These are phyloP conservation scores for Inonotus obliquus DNA, from an alignment of 1,284 basidiomycete genomes.

Conservation along the genomic window DNA sequence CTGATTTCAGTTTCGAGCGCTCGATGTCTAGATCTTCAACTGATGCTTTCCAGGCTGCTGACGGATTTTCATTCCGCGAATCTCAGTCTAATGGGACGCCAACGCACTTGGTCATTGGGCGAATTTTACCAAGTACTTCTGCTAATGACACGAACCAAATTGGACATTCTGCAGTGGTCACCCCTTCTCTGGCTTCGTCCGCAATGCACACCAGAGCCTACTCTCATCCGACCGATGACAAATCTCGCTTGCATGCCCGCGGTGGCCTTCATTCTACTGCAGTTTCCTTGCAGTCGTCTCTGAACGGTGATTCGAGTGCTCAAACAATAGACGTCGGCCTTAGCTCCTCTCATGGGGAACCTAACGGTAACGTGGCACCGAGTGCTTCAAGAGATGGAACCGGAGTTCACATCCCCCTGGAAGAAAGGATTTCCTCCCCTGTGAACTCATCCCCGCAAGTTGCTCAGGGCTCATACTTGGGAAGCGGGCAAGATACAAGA, in stretches of 20 bases:
- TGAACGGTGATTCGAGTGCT: background rate
- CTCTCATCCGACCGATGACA: constrained; percentile 4
- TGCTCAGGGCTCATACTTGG: background rate
- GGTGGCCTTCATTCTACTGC: background rate
- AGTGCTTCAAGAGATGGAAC: constrained; percentile 10
- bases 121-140: no score
- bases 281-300: background rate
- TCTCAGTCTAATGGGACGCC: background rate
- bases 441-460: background rate
- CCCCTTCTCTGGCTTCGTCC: background rate
- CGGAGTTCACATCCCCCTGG: constrained; percentile 12
- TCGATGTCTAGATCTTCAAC: background rate
- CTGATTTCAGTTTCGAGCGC: background rate
- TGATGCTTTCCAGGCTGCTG: background rate
- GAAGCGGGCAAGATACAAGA: constrained; percentile 2
- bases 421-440: constrained; percentile 16
- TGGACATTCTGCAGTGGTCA: background rate
- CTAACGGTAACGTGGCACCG: constrained; percentile 3
- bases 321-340: background rate
- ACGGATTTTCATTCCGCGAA: background rate
- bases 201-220: constrained; percentile 1
- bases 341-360: constrained; percentile 9
- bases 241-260: constrained; percentile 1
- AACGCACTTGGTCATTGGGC: background rate
- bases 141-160: background rate